Base-by-base conservation (phyloP, 176 grass and related monocot species). In the Calamus simplicifolius region DNA sequence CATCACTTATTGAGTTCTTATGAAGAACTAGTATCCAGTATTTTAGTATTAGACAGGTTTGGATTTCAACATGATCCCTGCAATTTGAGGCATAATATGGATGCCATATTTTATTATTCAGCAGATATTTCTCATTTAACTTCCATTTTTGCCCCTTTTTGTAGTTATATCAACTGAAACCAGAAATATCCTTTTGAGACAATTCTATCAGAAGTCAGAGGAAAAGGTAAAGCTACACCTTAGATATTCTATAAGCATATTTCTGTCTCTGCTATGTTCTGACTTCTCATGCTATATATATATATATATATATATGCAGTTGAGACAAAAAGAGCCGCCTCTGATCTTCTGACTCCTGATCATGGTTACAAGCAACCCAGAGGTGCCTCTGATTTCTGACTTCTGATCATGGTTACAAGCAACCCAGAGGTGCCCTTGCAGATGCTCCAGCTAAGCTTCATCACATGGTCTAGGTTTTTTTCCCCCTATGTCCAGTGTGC, bases 351-450 rank as follows among this genome's bases (percentile, higher is more conserved):
- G 0, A 54, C 71, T 54, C 69, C 58, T 0, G 80, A 85, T 56
- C 82, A 87, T 63, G 75, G 62, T 28, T 72, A 66, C 51, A 87
- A 90, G 55, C 91, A 87, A 59, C 78, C 63, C 8, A 65, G 49
- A 52, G 21, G 23, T 29, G 62, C 62, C 4, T 65, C 62, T 18
- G 62, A 65, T 48, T 72, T 31, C 35, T 77, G 0, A 54, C 72
- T 54, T 66, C 58, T 0, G 80, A 85, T 57, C 82, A 87, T 63
- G 75, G 62, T 29, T 72, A 67, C 51, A 87, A 90, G 55, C 92
- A 88, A 59, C 78, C 64, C 6, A 88, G 80, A 63, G 77, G 72
- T 16, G 66, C 54, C 5, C 43, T 56, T 0, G 12, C 65, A 8
- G 79, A 83, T 16, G 72, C 29, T 23, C 54, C 38, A 70, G 62